phyloP scores from a whole-genome alignment of 2,329 filamentous ascomycete species.

The Cryphonectria nitschkei region DNA sequence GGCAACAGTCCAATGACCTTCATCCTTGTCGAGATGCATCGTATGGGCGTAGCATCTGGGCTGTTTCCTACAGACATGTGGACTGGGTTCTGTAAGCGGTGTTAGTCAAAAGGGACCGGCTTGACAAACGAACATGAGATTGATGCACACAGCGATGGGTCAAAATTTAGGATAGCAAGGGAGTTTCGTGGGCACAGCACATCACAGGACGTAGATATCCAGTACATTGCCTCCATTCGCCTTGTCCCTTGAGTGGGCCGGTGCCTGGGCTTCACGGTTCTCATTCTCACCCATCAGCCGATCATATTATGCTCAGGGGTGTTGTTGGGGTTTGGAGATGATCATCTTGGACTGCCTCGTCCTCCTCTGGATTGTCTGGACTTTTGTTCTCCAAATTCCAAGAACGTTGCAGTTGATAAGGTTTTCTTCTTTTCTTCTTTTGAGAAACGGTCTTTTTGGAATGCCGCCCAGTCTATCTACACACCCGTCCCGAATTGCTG shows the following conservation, averaged over 20 bases:
- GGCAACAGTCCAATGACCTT: not conserved
- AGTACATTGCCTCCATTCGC: no score
- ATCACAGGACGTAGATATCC: no score
- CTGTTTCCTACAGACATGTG: not conserved
- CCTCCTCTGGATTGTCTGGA: not conserved
- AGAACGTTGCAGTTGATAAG: not conserved
- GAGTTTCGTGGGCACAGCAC: no score
- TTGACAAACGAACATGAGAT: no score
- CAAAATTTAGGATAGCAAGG: no score
- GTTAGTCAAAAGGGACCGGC: not conserved
- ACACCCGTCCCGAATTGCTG: constrained; percentile 13
- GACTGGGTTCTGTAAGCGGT: not conserved
- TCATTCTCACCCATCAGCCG: not conserved
- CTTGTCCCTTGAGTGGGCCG: not conserved
- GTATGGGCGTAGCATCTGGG: not conserved
- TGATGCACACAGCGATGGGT: no score
- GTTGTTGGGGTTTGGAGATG: not conserved
- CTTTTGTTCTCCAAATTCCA: not conserved
- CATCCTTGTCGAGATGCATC: not conserved
- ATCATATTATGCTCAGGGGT: no score
- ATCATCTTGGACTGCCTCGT: not conserved
- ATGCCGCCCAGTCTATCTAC: constrained; percentile 30
- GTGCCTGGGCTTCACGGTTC: not conserved
- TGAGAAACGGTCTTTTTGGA: constrained; percentile 3
- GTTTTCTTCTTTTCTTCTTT: not conserved